Base-by-base conservation (phyloP, 805 yeast genomes). In the Yarrowia sp. region DNA sequence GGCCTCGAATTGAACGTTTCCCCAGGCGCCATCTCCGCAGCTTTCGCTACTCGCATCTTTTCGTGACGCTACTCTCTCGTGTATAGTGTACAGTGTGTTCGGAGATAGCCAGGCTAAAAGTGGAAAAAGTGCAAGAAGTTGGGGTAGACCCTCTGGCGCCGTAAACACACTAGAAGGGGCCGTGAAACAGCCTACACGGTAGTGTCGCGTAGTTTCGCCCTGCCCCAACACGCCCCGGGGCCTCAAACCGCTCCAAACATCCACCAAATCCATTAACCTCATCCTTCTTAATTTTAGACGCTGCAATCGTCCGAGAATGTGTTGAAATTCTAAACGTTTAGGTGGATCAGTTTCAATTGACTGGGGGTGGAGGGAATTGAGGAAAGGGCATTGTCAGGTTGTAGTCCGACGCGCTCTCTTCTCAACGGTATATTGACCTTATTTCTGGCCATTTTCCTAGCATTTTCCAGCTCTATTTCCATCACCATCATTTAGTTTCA, bases 301-400 rank as follows among this genome's bases (percentile, higher is more conserved):
- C 48, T 42, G 48, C 40, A 41, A 22, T 56, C 36, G 63, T 56
- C 63, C 63, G 63, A 56, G 48, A 56, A 56, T 42, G 46, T 55
- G 35, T 40, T 40, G 46, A 46, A 22, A 46, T 16, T 43, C 32
- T 9, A 26, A 8, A 12, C 16, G 22, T 19, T 26, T 26, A 26
- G 32, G 32, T 26, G 32, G 32, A 26, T 26, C 32, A 26, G 32
- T 26, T 26, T 26, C 63, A 42, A 56, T 56, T 40, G 48, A 11
- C 11, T 15, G 32, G 16, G 12, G 2, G 19, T 41, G 5, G 16
- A 11, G 8, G n/a, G 16, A 41, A 40, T 40, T 7, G 36, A 7
- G 32, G 2, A 26, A 26, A 26, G 32, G 7, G 32, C 32, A 5
- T 26, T 26, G 32, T 26, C 32, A 26, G 32, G 3, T 26, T 26